Percentiles rank a stretch among this genome's conserved stretches.
Evolutionary conservation across 2,329 filamentous ascomycete species (phyloP).

Genomic region (Diaporthe vaccinii): DNA sequence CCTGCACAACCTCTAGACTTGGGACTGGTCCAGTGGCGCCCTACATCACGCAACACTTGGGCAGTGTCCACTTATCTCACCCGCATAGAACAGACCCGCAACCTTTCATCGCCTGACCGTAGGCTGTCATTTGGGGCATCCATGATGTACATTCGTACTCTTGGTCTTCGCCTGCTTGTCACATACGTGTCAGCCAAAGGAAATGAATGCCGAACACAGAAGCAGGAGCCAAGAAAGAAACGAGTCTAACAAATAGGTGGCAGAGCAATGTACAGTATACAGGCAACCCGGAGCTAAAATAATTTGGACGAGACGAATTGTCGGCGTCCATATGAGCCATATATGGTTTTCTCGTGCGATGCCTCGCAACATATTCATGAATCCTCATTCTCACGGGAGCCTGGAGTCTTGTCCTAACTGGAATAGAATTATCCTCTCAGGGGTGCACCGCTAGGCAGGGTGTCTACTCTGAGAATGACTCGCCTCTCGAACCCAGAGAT

Average conservation of each 20-base stretch:
- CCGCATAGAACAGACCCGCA: not conserved
- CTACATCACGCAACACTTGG: not conserved
- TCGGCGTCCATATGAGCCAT: not conserved
- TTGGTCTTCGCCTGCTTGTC: not conserved
- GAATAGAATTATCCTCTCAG: constrained; percentile 5
- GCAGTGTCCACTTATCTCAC: not conserved
- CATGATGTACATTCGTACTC: not conserved
- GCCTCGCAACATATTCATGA: not conserved
- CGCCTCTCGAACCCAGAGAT: not conserved
- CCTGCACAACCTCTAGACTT: not conserved
- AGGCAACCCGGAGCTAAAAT: not conserved
- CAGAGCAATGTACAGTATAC: not conserved
- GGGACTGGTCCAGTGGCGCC: not conserved
- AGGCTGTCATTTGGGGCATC: not conserved
- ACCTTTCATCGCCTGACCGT: not conserved
- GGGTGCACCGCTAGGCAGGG: not conserved
- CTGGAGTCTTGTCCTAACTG: not conserved
- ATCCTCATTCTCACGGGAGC: not conserved
- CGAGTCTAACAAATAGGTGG: not conserved
- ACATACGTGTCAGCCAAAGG: too few relatives aligned
- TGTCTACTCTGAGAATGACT: not conserved
- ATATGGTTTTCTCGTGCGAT: not conserved
- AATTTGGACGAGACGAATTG: not conserved
- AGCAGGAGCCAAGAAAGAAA: not conserved
- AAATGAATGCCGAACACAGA: not conserved